Evolutionary conservation across 106 monocot species (phyloP), one percentile per base, ranked within the genome.

Genomic region (Gastrodia elata): DNA sequence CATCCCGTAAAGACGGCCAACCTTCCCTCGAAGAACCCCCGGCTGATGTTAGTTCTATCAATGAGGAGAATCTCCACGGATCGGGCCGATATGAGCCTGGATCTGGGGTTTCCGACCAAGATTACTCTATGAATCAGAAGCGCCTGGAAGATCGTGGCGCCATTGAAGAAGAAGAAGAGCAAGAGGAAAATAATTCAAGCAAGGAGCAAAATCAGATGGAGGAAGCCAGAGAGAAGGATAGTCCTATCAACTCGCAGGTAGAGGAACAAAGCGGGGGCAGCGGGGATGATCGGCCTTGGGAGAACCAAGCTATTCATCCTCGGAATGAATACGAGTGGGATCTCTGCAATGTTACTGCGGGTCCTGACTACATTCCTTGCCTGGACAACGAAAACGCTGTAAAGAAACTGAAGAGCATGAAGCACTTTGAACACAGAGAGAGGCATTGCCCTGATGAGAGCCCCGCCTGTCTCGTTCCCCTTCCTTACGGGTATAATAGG

Each of bases 371-470:
- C 81, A 91, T 94, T 40, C 94, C 94, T 39, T 91, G 94, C 38
- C 86, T 94, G 27, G 94, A 94, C 77, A 94, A 94, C 38, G 64
- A 71, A 58, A 89, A 87, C 86, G 91, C 88, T 44, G 83, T 94
- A 30, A 88, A 84, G 74, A 76, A 83, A 38, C 75, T 91, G 3
- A 81, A 79, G 44, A 87, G 75, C 74, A 82, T 79, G 58, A 76
- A 73, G 65, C 94, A 91, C 64, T 94, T 64, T 36, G 83, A 87
- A 74, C 94, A 94, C 48, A 74, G 94, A 24, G 94, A 94, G 77
- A 78, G 94, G 15, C 94, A 94, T 44, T 94, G 94, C 64, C 91
- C 91, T 7, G 91, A 88, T 52, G 91, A 91, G 64, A 55, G 79
- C 33, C 88, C 91, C 0, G 77, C 83, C 8, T 94, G 94, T 64